Evolutionary conservation across 495 filamentous ascomycete genomes (phyloP).

Genomic region (Aspergillus nidulans): DNA sequence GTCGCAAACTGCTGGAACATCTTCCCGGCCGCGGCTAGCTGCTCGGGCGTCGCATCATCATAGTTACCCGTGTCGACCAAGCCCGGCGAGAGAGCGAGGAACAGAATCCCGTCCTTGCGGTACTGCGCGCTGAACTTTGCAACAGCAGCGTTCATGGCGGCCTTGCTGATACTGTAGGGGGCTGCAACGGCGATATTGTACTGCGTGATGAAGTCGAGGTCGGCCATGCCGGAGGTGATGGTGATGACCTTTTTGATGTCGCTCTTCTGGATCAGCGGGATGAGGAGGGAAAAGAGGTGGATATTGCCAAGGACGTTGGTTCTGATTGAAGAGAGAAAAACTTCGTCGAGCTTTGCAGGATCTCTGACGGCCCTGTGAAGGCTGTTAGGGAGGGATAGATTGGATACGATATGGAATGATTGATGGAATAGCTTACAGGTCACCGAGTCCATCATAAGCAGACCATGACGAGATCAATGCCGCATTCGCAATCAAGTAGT

Average conservation of each 20-base stretch:
- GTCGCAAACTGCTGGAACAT: not conserved
- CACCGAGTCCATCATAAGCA: not conserved
- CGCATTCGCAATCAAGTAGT: slow-evolving; percentile 13
- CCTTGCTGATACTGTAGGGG: slow-evolving; percentile 41
- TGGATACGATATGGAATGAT: no score
- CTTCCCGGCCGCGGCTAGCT: not conserved
- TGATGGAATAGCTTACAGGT: not conserved
- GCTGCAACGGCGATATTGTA: slow-evolving; percentile 20
- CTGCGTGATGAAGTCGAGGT: slow-evolving; percentile 39
- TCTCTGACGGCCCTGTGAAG: not conserved
- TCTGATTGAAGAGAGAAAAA: slow-evolving; percentile 20
- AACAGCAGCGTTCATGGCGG: slow-evolving; percentile 39
- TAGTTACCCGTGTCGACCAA: not conserved
- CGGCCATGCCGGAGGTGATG: slow-evolving; percentile 46
- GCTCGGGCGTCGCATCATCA: not conserved
- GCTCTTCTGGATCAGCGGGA: slow-evolving; percentile 49
- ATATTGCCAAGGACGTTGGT: slow-evolving; percentile 45
- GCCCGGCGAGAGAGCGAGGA: slow-evolving; percentile 12
- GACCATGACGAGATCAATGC: not conserved
- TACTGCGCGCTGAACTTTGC: slow-evolving; percentile 50
- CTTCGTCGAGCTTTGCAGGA: not conserved
- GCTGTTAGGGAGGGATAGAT: not conserved
- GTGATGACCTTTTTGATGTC: slow-evolving; percentile 51
- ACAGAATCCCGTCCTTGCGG: slow-evolving; percentile 47
- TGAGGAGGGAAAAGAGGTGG: slow-evolving; percentile 50